Evolutionary conservation across 2,329 filamentous ascomycete genomes (phyloP), one percentile per base, ranked within the genome.

Genomic region (Aspergillus fischeri): DNA sequence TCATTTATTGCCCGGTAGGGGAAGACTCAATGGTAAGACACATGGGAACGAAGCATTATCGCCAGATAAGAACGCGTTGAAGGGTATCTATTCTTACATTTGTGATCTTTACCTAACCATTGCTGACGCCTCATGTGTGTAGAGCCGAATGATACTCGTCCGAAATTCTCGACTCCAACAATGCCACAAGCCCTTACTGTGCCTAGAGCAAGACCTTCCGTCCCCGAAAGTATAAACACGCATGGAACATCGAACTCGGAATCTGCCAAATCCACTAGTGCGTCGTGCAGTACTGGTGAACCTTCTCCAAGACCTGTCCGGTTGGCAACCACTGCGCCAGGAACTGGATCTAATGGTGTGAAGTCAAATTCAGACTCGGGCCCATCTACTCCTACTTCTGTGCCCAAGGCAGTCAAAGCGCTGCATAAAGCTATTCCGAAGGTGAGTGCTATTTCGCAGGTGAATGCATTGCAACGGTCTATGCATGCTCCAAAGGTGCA

Each of bases 1-100:
- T 42, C 65, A 69, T 58, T 48, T 65, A n/a, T 58, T 68, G 3
- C 67, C 66, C 38, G 65, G 67, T 17, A 56, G 57, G 45, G 29
- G 20, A 47, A 28, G 24, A 21, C 10, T 29, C n/a, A 20, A 41
- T 11, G 28, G n/a, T 24, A 21, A 24, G 44, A 25, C 5, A 24
- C 10, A 21, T 47, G 11, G 21, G 11, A 27, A 4, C 9, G 21
- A 24, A 25, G 24, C 21, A 47, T 14, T 24, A 17, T 47, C 24
- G 42, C 3, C 42, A 24, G 42, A 24, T 20, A 45, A 45, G 20
- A 21, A 21, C 21, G 5, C 4, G 20, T 14, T 25, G 20, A 11
- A 24, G 21, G 44, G 44, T 14, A 47, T 4, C 24, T 27, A 7
- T 27, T 27, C 0, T 1, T 24, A 17, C 21, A 25, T 25, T 1